Evolutionary conservation across 441 rosid genomes (phyloP).

Genomic region (Corymbia citriodora): DNA sequence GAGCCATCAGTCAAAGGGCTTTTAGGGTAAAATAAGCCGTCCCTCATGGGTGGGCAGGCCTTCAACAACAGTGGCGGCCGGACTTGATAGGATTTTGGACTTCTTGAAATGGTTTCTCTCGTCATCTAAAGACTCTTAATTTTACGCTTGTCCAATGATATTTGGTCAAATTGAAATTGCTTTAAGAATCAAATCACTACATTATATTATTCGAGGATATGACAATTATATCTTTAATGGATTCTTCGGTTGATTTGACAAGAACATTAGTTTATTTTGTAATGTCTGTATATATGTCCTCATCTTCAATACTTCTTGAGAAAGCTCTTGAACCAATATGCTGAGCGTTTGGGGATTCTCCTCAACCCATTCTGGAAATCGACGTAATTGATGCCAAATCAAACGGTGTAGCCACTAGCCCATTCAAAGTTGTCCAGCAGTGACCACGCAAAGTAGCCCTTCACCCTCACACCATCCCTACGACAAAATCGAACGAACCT

Average conservation of each 20-base stretch:
- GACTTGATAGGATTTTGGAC: too few species aligned
- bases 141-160: too few species aligned
- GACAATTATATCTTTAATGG: too few species aligned
- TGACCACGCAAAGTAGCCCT: background rate
- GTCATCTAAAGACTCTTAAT: too few species aligned
- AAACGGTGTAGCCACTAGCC: background rate
- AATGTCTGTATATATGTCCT: background rate
- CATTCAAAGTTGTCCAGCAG: background rate
- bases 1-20: too few species aligned
- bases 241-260: background rate
- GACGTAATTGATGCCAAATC: background rate
- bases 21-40: too few species aligned
- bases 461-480: background rate
- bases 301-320: background rate
- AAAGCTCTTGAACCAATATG: background rate
- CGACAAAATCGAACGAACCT: background rate
- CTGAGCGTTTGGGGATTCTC: background rate
- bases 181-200: too few species aligned
- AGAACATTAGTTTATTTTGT: background rate
- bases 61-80: too few species aligned
- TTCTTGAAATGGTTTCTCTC: too few species aligned
- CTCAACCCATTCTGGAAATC: background rate
- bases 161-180: too few species aligned
- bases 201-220: too few species aligned
- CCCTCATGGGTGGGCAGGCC: too few species aligned